phyloP scores from a whole-genome alignment of 192 early-diverging fungal species.

The Physocladia obscura region DNA sequence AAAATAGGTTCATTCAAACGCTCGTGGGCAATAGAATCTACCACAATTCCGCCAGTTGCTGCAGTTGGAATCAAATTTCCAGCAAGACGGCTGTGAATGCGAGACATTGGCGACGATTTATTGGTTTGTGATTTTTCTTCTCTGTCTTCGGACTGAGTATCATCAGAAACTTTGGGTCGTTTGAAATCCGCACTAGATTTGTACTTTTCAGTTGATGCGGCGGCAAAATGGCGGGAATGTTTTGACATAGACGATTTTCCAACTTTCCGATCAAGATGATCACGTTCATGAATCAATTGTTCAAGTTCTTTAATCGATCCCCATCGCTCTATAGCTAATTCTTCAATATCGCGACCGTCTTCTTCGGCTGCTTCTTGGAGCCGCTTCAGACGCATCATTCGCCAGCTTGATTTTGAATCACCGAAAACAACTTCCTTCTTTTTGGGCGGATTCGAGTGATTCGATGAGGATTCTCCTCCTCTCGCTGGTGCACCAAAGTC shows the following conservation, averaged over 20 bases:
- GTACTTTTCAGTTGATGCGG: not conserved
- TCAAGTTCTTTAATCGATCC: conserved; percentile 70
- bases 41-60: conserved; percentile 8
- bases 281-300: conserved; percentile 65
- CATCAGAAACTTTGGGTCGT: not conserved
- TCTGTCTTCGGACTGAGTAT: not conserved
- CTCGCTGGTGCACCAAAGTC: conserved; percentile 2
- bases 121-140: not conserved
- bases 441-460: not conserved
- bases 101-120: not conserved
- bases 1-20: conserved; percentile 35
- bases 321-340: conserved; percentile 72
- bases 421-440: conserved; percentile 39
- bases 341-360: conserved; percentile 57
- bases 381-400: conserved; percentile 77
- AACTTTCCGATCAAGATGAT: conserved; percentile 51
- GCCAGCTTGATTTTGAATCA: conserved; percentile 59
- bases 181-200: not conserved
- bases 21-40: not conserved
- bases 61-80: conserved; percentile 1
- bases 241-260: not conserved
- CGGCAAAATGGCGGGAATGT: not conserved
- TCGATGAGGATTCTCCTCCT: not conserved
- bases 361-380: conserved; percentile 69
- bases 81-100: not conserved